These are phyloP conservation scores for Ogataea haglerorum DNA, from an alignment of 805 yeast species.

Conservation along the genomic window DNA sequence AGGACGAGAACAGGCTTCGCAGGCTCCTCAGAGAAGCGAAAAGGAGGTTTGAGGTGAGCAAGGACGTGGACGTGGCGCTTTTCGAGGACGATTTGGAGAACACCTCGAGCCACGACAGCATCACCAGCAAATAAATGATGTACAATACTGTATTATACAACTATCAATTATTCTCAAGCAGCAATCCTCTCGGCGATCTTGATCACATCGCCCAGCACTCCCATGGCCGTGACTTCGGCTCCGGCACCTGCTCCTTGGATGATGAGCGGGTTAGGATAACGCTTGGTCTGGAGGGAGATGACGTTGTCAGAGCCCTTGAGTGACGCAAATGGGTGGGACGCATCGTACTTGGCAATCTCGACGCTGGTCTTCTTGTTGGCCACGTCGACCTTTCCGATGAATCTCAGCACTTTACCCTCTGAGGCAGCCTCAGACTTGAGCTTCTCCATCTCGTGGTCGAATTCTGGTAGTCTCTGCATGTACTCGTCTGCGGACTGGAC, in stretches of 20 bases:
- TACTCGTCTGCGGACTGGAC: constrained; percentile 74
- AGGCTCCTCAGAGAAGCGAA: constrained; percentile 59
- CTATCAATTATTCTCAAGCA: neutral
- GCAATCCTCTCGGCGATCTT: constrained; percentile 87
- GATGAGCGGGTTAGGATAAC: constrained; percentile 90
- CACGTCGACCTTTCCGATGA: constrained; percentile 87
- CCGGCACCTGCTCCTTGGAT: constrained; percentile 98
- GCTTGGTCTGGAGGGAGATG: constrained; percentile 82
- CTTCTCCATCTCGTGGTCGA: constrained; percentile 73
- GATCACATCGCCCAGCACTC: constrained; percentile 90
- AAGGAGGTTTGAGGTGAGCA: constrained; percentile 39
- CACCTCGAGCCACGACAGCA: neutral
- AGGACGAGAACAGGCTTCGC: constrained; percentile 45
- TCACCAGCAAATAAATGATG: constrained; percentile 2
- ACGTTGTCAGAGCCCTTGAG: constrained; percentile 96
- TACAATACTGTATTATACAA: neutral
- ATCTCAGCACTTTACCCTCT: constrained; percentile 85
- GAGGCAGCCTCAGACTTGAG: constrained; percentile 77
- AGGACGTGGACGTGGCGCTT: constrained; percentile 27
- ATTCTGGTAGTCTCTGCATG: constrained; percentile 74
- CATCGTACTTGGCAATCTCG: constrained; percentile 82
- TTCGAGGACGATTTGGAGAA: constrained; percentile 15
- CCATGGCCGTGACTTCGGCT: constrained; percentile 64
- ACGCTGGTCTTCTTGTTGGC: constrained; percentile 68
- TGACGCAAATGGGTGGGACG: constrained; percentile 92